Evolutionary conservation across 2,329 filamentous ascomycete genomes (phyloP).

Genomic region (Uncinocarpus reesii): DNA sequence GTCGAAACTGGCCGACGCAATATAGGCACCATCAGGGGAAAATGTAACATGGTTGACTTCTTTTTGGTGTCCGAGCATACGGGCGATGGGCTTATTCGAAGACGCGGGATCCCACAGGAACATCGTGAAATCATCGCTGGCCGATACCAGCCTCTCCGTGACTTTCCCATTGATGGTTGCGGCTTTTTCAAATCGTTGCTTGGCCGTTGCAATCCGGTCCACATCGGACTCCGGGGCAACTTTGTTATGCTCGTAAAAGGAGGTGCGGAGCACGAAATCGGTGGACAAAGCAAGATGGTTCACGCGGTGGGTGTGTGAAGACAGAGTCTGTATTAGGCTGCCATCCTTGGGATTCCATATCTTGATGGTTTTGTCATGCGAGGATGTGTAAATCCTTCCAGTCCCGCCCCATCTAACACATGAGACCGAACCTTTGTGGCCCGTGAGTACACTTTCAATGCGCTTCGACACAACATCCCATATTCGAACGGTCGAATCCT

Average conservation of each 20-base stretch:
- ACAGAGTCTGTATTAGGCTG: constrained; percentile 67
- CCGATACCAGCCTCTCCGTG: constrained; percentile 76
- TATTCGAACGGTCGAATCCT: constrained; percentile 77
- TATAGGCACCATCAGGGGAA: constrained; percentile 75
- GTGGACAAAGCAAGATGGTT: constrained; percentile 92
- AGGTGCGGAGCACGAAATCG: constrained; percentile 77
- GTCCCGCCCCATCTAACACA: constrained; percentile 94
- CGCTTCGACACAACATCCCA: constrained; percentile 72
- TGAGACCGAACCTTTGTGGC: constrained; percentile 79
- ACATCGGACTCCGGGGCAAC: constrained; percentile 58
- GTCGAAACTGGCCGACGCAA: constrained; percentile 84
- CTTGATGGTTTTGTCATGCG: constrained; percentile 85
- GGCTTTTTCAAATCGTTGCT: constrained; percentile 74
- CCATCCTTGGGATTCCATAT: constrained; percentile 78
- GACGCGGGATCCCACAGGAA: constrained; percentile 81
- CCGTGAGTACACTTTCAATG: constrained; percentile 72
- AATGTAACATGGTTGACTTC: constrained; percentile 94
- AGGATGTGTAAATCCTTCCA: constrained; percentile 70
- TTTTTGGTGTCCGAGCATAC: constrained; percentile 89
- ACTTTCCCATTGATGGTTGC: constrained; percentile 65
- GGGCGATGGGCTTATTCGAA: constrained; percentile 73
- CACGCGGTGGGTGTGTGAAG: constrained; percentile 82
- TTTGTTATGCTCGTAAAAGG: constrained; percentile 73
- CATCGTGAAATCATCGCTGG: constrained; percentile 92
- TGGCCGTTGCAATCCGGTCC: constrained; percentile 63